Base-by-base conservation (phyloP, 257 asterid genomes). In the Solanum chmielewskii region DNA sequence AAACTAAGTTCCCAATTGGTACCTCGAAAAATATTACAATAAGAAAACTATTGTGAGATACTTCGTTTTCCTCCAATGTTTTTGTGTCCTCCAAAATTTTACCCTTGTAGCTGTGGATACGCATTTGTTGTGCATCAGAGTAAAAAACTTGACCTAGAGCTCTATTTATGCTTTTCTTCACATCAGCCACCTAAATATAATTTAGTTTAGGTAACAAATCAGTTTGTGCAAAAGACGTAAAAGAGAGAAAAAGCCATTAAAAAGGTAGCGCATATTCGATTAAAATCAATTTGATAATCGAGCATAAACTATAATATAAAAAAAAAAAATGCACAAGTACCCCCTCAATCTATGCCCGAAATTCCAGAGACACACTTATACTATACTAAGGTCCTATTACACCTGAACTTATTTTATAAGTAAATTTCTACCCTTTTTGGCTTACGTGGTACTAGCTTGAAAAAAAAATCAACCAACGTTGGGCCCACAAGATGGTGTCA, bases 11-110 rank as follows among this genome's bases (percentile, higher is more conserved):
- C 62, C 62, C 62, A 6, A 18, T 52, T 18, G 77, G 81, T 88
- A 95, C 98, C 98, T 92, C 95, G 85, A 88, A 18, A 90, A 96
- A 89, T 98, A 96, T 96, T 87, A 96, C 85, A 80, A 96, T 98
- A 15, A 96, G 89, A 91, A 91, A 96, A 92, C 94, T 94, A 56
- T 91, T 92, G 69, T 96, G 98, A 69, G 93, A 96, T 88, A 96
- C 97, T 69, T 91, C 92, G 93, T 94, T 95, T 86, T 93, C 96
- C 90, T 91, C 98, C 91, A 96, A 84, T 47, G 98, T 94, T 7
- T 97, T 92, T 49, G 92, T 93, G 84, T 96, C 98, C 91, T 94
- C 94, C 16, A 96, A 95, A 91, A 96, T 98, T 90, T 95, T 93
- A 42, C 99, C 99, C 90, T 96, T 52, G 10, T 52, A 52, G n/a